A percentile compares a stretch with the other conserved stretches of the same genome.
These are phyloP conservation scores for Chrysoporthe austroafricana DNA, from an alignment of 2,329 filamentous ascomycete genomes.

Conservation along the genomic window DNA sequence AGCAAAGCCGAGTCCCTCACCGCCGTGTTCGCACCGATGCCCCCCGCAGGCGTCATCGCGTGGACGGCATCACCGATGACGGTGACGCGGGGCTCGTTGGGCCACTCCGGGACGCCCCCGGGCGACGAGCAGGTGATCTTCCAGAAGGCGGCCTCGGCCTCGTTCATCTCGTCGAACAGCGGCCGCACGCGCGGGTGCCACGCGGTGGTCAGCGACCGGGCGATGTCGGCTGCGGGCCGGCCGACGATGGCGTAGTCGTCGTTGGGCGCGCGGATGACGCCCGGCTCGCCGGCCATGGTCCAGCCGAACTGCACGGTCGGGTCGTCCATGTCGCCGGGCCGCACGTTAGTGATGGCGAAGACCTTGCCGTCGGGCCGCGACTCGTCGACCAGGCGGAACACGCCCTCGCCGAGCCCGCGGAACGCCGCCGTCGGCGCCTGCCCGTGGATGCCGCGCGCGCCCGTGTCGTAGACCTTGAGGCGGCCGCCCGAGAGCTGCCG, in stretches of 20 bases:
- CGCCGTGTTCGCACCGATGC: constrained; percentile 62
- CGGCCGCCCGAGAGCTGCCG: constrained; percentile 61
- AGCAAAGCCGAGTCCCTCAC: constrained; percentile 59
- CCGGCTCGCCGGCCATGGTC: constrained; percentile 64
- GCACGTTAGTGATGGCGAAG: constrained; percentile 66
- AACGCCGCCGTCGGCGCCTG: constrained; percentile 66
- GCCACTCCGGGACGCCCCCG: constrained; percentile 62
- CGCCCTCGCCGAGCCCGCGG: constrained; percentile 64
- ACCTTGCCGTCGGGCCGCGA: constrained; percentile 50
- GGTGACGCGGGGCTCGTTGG: constrained; percentile 60
- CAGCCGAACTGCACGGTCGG: constrained; percentile 62
- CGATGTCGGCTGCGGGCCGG: constrained; percentile 58
- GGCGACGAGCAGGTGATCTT: constrained; percentile 68
- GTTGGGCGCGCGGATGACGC: constrained; percentile 60
- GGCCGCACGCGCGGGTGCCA: constrained; percentile 62
- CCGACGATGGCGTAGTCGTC: constrained; percentile 64
- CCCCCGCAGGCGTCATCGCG: constrained; percentile 61
- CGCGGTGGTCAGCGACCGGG: constrained; percentile 54
- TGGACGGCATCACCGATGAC: constrained; percentile 63
- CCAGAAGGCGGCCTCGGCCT: constrained; percentile 64
- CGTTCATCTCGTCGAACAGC: constrained; percentile 62
- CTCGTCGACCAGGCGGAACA: constrained; percentile 59
- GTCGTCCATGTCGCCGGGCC: constrained; percentile 62
- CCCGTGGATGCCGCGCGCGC: constrained; percentile 67
- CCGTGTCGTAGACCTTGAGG: constrained; percentile 66